Percentiles rank a stretch among this genome's conserved stretches.
Evolutionary conservation across 2,329 filamentous ascomycete genomes (phyloP).

Genomic region (Periconia sp.): DNA sequence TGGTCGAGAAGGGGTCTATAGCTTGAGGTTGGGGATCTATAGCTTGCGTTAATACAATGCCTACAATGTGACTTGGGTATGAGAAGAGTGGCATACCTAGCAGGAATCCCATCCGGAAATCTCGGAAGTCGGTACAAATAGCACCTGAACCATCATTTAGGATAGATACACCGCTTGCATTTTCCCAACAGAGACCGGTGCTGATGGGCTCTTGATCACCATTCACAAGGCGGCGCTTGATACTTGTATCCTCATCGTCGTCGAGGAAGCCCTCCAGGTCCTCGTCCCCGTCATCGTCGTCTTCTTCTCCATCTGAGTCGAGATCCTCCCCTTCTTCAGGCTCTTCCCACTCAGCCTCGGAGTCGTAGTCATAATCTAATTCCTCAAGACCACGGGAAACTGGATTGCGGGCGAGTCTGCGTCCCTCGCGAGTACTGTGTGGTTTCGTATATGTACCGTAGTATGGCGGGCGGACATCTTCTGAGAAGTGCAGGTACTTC

Average conservation of each 20-base stretch:
- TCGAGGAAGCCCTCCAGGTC: constrained; percentile 91
- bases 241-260: constrained; percentile 67
- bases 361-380: constrained; percentile 81
- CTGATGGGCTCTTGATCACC: constrained; percentile 74
- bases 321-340: constrained; percentile 71
- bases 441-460: constrained; percentile 70
- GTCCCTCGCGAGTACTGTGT: constrained; percentile 48
- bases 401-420: constrained; percentile 57
- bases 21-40: constrained; percentile 52
- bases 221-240: constrained; percentile 60
- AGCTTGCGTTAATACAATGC: constrained; percentile 11
- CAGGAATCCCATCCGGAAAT: constrained; percentile 75
- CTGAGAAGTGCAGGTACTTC: constrained; percentile 64
- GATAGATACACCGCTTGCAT: constrained; percentile 47
- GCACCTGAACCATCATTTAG: constrained; percentile 48
- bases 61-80: not conserved
- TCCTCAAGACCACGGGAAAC: constrained; percentile 59
- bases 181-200: constrained; percentile 84
- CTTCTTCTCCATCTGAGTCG: constrained; percentile 65
- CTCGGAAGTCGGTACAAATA: constrained; percentile 54
- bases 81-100: constrained; percentile 55
- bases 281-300: constrained; percentile 73
- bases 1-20: constrained; percentile 82
- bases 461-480: constrained; percentile 68
- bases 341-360: constrained; percentile 81